phyloP scores from a whole-genome alignment of 768 basidiomycete genomes.

The Suillus bovinus region DNA sequence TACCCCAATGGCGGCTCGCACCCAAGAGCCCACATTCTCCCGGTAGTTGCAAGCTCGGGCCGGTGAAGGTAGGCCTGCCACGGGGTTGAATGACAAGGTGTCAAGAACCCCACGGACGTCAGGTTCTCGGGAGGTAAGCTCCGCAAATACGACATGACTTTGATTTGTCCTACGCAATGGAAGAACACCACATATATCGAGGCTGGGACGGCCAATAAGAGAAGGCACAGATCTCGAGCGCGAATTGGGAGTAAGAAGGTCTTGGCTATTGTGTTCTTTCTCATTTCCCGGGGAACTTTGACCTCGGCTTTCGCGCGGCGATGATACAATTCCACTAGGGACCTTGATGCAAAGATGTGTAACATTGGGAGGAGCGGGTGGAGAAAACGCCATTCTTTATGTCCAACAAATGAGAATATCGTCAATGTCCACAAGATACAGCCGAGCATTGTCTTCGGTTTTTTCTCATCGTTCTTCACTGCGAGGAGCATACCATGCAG shows the following conservation, averaged over 20 bases:
- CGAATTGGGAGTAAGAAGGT: constrained; percentile 34
- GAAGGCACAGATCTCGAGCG: constrained; percentile 36
- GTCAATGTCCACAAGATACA: constrained; percentile 58
- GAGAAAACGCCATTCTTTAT: constrained; percentile 98
- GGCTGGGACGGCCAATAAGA: constrained; percentile 58
- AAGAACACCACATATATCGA: constrained; percentile 70
- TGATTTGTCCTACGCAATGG: constrained; percentile 80
- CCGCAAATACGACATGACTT: constrained; percentile 69
- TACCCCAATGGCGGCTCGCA: constrained; percentile 93
- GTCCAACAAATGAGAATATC: constrained; percentile 79
- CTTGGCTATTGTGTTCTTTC: constrained; percentile 6
- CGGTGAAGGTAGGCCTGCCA: constrained; percentile 88
- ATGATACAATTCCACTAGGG: constrained; percentile 53
- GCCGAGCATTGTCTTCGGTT: constrained; percentile 47
- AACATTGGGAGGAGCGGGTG: constrained; percentile 88
- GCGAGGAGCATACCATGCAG: constrained; percentile 56
- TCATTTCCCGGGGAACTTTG: constrained; percentile 4
- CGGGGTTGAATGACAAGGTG: constrained; percentile 97
- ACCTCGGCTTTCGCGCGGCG: constrained; percentile 3
- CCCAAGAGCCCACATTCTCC: constrained; percentile 78
- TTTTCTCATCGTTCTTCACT: constrained; percentile 21
- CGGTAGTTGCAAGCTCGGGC: constrained; percentile 51
- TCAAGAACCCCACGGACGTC: constrained; percentile 73
- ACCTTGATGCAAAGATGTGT: constrained; percentile 75
- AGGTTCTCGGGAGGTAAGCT: constrained; percentile 50